Percentiles rank a stretch among this genome's conserved stretches.
phyloP scores from a whole-genome alignment of 768 basidiomycete species.

The Amanita molliuscula region DNA sequence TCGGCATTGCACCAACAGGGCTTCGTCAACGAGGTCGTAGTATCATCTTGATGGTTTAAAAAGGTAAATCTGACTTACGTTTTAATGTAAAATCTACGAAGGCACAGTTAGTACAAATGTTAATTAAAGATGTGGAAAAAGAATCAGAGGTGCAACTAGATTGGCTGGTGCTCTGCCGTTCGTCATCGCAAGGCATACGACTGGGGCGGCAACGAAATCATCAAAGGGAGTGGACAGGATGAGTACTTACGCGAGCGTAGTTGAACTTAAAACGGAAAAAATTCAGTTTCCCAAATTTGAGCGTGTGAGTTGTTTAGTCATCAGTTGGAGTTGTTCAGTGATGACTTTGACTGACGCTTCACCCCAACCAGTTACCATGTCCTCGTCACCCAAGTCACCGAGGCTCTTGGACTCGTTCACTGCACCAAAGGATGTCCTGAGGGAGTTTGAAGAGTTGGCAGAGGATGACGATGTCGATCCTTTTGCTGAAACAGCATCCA shows the following conservation, averaged over 20 bases:
- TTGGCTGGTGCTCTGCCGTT: constrained; percentile 65
- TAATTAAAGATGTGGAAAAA: constrained; percentile 9
- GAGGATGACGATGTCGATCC: constrained; percentile 91
- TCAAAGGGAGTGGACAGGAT: constrained; percentile 22
- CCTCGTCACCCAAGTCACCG: constrained; percentile 50
- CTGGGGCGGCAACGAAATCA: constrained; percentile 73
- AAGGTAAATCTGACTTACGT: background rate
- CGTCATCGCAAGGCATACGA: constrained; percentile 52
- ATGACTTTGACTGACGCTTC: background rate
- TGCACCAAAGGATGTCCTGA: constrained; percentile 84
- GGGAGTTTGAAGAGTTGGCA: constrained; percentile 89
- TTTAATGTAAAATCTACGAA: background rate
- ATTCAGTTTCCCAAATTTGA: constrained; percentile 3
- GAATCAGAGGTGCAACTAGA: constrained; percentile 52
- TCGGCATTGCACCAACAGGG: constrained; percentile 30
- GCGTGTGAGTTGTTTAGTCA: constrained; percentile 21
- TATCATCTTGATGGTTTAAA: constrained; percentile 28
- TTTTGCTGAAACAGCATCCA: constrained; percentile 85
- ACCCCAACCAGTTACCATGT: constrained; percentile 21
- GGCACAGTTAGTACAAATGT: background rate
- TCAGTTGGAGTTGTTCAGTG: background rate
- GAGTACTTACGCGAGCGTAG: constrained; percentile 18
- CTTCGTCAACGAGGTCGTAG: constrained; percentile 33
- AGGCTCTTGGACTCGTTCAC: constrained; percentile 87
- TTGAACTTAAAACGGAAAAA: constrained; percentile 1